These are phyloP conservation scores for Misopates orontium DNA, from an alignment of 257 asterid species.

Conservation along the genomic window DNA sequence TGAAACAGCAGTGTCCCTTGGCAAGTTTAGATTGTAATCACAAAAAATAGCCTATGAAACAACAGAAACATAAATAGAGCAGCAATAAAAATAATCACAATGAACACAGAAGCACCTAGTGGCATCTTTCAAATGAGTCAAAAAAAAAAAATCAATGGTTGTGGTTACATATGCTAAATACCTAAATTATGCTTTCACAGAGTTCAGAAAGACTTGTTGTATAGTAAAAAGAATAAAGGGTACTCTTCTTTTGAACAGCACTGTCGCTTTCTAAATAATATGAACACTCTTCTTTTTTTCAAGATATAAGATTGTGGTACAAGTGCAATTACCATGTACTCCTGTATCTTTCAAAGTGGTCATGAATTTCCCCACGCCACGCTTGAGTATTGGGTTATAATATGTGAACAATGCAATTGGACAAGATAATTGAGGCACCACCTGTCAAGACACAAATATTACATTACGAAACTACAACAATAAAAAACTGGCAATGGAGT, in stretches of 20 bases:
- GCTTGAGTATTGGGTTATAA: conserved; percentile 89
- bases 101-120: background rate
- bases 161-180: background rate
- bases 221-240: background rate
- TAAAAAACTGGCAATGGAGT: background rate
- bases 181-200: background rate
- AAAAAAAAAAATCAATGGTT: no score
- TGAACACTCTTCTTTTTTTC: background rate
- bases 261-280: conserved; percentile 2
- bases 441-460: conserved; percentile 40
- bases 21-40: conserved; percentile 4
- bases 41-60: background rate
- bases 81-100: background rate
- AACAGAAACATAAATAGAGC: background rate
- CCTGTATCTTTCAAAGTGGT: conserved; percentile 68
- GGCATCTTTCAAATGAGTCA: no score
- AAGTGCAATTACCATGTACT: conserved; percentile 57
- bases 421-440: conserved; percentile 76
- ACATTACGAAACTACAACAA: conserved; percentile 2
- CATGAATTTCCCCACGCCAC: conserved; percentile 82
- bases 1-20: conserved; percentile 31
- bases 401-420: conserved; percentile 83
- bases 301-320: conserved; percentile 1
- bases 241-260: no score
- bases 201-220: background rate